Conservation (phyloP, 805 yeast genomes). For the Metschnikowia aberdeeniae region DNA sequence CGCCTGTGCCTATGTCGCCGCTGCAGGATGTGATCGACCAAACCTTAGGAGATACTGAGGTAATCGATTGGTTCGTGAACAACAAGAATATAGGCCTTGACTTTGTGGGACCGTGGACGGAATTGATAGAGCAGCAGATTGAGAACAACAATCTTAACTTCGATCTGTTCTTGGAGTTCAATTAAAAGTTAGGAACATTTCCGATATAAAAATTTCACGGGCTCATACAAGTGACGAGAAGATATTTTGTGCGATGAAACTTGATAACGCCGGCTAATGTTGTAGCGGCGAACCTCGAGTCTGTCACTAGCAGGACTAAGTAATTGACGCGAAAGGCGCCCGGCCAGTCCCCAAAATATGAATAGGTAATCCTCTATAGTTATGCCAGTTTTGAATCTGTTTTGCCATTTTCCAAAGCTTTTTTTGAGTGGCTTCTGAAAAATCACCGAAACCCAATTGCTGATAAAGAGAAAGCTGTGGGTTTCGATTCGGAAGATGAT, state of each 20-base stretch:
- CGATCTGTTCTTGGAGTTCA: constrained; percentile 8
- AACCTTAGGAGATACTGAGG: constrained; percentile 34
- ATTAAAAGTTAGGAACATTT: neutral
- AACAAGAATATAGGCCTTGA: constrained; percentile 36
- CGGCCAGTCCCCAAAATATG: constrained; percentile 16
- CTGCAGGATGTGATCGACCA: neutral
- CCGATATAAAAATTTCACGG: neutral
- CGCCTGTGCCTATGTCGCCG: neutral
- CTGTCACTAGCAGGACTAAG: neutral
- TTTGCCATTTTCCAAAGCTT: constrained; percentile 20
- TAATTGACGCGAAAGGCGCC: neutral
- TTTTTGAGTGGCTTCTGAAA: constrained; percentile 14
- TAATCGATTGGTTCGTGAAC: constrained; percentile 42
- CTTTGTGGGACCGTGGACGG: constrained; percentile 72
- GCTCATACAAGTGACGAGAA: neutral
- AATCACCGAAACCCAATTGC: constrained; percentile 9
- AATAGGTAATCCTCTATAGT: constrained; percentile 18
- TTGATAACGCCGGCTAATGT: too few relatives aligned
- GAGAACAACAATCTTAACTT: constrained; percentile 16
- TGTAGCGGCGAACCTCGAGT: neutral
- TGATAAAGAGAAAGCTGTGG: constrained; percentile 7
- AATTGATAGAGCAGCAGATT: constrained; percentile 68
- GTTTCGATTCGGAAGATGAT: neutral
- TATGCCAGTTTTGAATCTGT: constrained; percentile 28
- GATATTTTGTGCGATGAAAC: too few relatives aligned